Base-by-base conservation (phyloP, 1,284 basidiomycete genomes). In the Pseudozyma sp. region DNA sequence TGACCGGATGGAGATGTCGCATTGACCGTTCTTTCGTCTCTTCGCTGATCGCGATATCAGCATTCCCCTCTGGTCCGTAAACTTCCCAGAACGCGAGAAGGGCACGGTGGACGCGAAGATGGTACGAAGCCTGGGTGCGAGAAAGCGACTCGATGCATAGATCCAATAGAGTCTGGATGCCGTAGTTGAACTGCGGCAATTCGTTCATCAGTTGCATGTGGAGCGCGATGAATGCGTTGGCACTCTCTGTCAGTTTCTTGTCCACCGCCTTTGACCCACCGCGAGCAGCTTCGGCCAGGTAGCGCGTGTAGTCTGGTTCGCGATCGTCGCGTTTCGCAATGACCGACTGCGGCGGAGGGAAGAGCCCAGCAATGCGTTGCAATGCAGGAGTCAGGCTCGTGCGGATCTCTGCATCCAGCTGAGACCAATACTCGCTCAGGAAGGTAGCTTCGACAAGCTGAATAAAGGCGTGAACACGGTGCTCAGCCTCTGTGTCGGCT, bases 131-230 rank as follows among this genome's bases (percentile, higher is more conserved):
- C 57, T 85, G 85, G 13, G 83, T 71, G 9, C 77, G 61, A 1
- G 84, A 79, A 31, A 85, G 82, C 35, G 81, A 77, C 11, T 74
- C 68, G 54, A 84, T 72, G 61, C 84, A 81, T 42, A 82, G 77
- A 47, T 85, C 81, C 47, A 85, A 65, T 30, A 85, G 72, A n/a
- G 78, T 70, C 50, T 82, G 80, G 5, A 85, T 69, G 56, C 82
- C 81, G 53, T 79, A 78, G 49, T 85, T 77, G 70, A 85, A 82
- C 33, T 78, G 67, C 3, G 85, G 85, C 19, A 86, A 74, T 60
- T 86, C 85, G 43, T 85, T 81, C 57, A 84, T 72, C 29, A 86
- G 83, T 66, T 85, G 85, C 3, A 75, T 64, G 48, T 85, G 84
- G 16, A 86, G 70, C 11, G 84, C 81, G 39, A 83, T 56, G 56